Percentiles rank a stretch among this genome's conserved stretches.
Conservation (phyloP, 352 stramenopile genomes). For the Phytophthora cactorum region DNA sequence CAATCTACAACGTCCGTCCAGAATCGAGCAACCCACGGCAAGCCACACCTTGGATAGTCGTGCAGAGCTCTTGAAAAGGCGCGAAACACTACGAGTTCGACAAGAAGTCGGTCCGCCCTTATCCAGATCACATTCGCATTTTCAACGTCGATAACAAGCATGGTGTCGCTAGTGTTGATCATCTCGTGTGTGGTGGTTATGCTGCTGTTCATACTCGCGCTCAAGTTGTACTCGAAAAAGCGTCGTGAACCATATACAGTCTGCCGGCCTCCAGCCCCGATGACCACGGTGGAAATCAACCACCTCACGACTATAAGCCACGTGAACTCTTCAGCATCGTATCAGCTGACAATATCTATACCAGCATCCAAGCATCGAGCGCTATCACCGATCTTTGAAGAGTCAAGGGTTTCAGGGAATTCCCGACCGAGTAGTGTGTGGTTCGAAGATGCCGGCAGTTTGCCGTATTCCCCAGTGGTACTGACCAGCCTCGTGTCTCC, state of each 20-base stretch:
- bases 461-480: slow-evolving; percentile 26
- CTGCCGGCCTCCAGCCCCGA: not conserved
- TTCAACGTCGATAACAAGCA: slow-evolving; percentile 11
- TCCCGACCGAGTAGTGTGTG: slow-evolving; percentile 10
- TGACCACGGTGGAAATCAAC: slow-evolving; percentile 1
- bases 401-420: slow-evolving; percentile 16
- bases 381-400: slow-evolving; percentile 31
- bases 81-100: no score
- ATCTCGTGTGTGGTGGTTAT: slow-evolving; percentile 15
- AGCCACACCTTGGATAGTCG: slow-evolving; percentile 24
- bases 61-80: slow-evolving; percentile 18
- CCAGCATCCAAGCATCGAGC: slow-evolving; percentile 7
- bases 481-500: slow-evolving; percentile 35
- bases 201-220: slow-evolving; percentile 26
- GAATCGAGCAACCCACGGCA: slow-evolving; percentile 22
- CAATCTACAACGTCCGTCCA: slow-evolving; percentile 10
- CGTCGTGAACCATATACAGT: slow-evolving; percentile 11
- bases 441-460: slow-evolving; percentile 1
- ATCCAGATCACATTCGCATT: slow-evolving; percentile 7
- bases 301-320: slow-evolving; percentile 6
- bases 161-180: slow-evolving; percentile 19
- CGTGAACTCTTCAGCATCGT: slow-evolving; percentile 7
- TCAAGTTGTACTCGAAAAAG: slow-evolving; percentile 15
- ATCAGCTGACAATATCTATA: slow-evolving; percentile 17
- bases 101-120: not conserved